These are phyloP conservation scores for Gossypium sturtianum DNA, from an alignment of 345 rosid genomes.

Conservation along the genomic window DNA sequence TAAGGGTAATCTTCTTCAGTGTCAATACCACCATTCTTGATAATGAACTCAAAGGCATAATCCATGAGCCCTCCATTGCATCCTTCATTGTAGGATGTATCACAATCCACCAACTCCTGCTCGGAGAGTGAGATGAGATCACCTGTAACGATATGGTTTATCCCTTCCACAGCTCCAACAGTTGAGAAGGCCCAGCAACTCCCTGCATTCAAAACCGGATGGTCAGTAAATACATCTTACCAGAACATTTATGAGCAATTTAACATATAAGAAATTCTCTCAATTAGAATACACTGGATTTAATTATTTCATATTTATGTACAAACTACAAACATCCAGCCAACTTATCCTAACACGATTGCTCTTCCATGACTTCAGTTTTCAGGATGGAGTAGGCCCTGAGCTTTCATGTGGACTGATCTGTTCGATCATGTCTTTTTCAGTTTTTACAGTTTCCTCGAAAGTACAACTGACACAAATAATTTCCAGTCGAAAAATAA, in stretches of 20 bases:
- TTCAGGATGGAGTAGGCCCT: neutral
- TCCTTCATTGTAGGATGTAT: conserved; percentile 66
- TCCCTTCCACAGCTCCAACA: conserved; percentile 85
- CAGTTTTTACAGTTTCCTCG: neutral
- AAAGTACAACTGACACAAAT: neutral
- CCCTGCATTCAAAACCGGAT: conserved; percentile 38
- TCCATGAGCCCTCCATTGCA: conserved; percentile 97
- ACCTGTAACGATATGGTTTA: conserved; percentile 81
- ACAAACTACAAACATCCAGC: neutral
- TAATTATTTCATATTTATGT: neutral
- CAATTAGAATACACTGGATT: neutral
- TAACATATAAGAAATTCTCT: neutral
- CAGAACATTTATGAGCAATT: neutral
- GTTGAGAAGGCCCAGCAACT: conserved; percentile 99
- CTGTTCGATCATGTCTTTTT: too few species aligned
- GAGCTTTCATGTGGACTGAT: neutral
- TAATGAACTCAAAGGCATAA: conserved; percentile 81
- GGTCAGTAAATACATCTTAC: neutral
- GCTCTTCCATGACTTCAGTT: neutral
- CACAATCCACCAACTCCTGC: conserved; percentile 92
- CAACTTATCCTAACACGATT: neutral
- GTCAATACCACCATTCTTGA: conserved; percentile 84
- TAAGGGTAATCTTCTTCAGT: conserved; percentile 81
- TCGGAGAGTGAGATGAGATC: conserved; percentile 69
- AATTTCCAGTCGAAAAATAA: neutral